A percentile compares a stretch with the other conserved stretches of the same genome.
These are phyloP conservation scores for Suillus weaverae DNA, from an alignment of 768 basidiomycete species.

Conservation along the genomic window DNA sequence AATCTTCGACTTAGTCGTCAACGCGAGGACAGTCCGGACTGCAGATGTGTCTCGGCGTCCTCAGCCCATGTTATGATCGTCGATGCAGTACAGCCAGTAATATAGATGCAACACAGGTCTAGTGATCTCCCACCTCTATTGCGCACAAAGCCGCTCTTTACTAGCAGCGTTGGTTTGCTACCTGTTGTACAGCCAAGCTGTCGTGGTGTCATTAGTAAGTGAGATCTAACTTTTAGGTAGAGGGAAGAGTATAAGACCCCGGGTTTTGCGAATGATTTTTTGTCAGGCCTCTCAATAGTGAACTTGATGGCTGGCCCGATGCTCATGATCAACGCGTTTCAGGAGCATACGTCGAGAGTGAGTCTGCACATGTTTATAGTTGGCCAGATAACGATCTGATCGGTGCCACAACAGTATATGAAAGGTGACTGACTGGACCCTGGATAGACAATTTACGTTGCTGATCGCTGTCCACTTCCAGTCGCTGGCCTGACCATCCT, in stretches of 20 bases:
- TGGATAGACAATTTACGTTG: no score
- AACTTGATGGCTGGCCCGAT: not conserved
- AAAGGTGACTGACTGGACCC: constrained; percentile 1
- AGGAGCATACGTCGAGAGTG: constrained; percentile 2
- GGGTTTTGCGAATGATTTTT: not conserved
- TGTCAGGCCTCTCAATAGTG: not conserved
- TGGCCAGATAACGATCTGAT: not conserved
- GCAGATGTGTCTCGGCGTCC: no score
- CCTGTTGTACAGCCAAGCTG: not conserved
- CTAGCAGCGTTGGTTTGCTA: not conserved
- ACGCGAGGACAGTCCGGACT: not conserved
- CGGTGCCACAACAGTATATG: constrained; percentile 2
- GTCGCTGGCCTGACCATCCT: constrained; percentile 1
- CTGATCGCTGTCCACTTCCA: not conserved
- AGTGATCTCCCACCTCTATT: not conserved
- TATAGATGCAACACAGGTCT: not conserved
- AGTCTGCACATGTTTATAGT: not conserved
- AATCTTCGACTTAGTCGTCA: not conserved
- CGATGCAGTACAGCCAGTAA: not conserved
- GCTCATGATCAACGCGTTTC: not conserved
- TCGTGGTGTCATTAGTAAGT: not conserved
- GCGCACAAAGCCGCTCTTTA: not conserved
- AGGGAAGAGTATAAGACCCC: not conserved
- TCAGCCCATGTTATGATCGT: not conserved
- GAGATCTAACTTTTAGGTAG: not conserved